Evolutionary conservation across 768 basidiomycete genomes (phyloP), one percentile per base, ranked within the genome.

Genomic region (Hericium rajendrae): DNA sequence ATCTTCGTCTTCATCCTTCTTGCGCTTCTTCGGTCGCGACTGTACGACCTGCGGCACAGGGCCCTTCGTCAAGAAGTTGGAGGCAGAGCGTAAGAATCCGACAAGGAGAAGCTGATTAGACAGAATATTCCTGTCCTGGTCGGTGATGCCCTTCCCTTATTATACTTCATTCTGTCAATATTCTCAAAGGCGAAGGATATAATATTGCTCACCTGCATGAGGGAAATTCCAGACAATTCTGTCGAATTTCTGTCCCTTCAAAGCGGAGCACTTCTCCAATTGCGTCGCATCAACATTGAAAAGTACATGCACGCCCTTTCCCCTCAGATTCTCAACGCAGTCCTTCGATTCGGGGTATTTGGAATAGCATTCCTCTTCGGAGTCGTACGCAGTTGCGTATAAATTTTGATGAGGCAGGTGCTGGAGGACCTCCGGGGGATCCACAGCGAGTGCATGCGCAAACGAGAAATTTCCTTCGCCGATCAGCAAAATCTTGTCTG

Each of bases 401-500:
- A 98, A 68, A 62, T 88, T 89, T n/a, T 65, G 68, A 0, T 84
- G 74, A 0, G 83, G 80, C 2, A 91, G 71, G 60, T 76, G 71
- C 32, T 73, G 74, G 48, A 89, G 66, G 6, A 71, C 67, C 38
- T 71, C 57, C 2, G 77, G 74, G 0, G 82, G 76, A 53, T 74
- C 63, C 12, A 74, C 63, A 26, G 90, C 70, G 15, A 97, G 76
- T 15, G 93, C 84, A 26, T 80, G 82, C 2, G 93, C 78, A 64
- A 91, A 98, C 1, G 94, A 95, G 66, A 98, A 97, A 69, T 97
- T 91, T 11, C 92, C 95, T 74, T 98, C 95, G 9, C 94, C 95
- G 54, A 98, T 73, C 32, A 95, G 77, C 20, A 91, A 75, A 38
- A 91, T 85, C 51, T 68, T 80, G 66, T 91, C 85, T 8, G 79